These are phyloP conservation scores for Boletus sensibilis DNA, from an alignment of 768 basidiomycete genomes.

Conservation along the genomic window DNA sequence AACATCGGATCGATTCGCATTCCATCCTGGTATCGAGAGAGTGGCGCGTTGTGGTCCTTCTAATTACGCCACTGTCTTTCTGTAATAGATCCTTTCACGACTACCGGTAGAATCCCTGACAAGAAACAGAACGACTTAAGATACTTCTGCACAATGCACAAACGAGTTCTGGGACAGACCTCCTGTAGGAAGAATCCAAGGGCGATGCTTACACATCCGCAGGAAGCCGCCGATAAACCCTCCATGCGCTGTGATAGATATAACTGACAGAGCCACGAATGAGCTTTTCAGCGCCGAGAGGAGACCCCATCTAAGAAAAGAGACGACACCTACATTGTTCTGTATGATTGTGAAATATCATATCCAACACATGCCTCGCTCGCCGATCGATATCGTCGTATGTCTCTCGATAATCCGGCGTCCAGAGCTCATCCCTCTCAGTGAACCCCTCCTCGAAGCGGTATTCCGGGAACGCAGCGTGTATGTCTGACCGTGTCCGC, in stretches of 20 bases:
- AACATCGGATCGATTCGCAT: neutral
- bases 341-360: constrained; percentile 45
- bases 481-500: constrained; percentile 48
- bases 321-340: constrained; percentile 43
- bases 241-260: constrained; percentile 65
- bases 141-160: too few species aligned
- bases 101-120: constrained; percentile 27
- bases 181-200: constrained; percentile 57
- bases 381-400: constrained; percentile 40
- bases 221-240: constrained; percentile 62
- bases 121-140: neutral
- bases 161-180: constrained; percentile 41
- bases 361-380: constrained; percentile 52
- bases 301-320: neutral
- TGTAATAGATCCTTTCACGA: constrained; percentile 16
- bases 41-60: neutral
- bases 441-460: constrained; percentile 54
- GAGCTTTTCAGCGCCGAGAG: neutral
- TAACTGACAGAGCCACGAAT: constrained; percentile 38
- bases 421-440: constrained; percentile 66
- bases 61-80: constrained; percentile 1
- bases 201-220: constrained; percentile 41
- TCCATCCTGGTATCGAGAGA: neutral
- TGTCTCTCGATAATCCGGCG: constrained; percentile 20
- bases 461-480: constrained; percentile 39